Evolutionary conservation across 805 yeast genomes (phyloP), one percentile per base, ranked within the genome.

Genomic region (Saccharomycopsis synnaedendra): DNA sequence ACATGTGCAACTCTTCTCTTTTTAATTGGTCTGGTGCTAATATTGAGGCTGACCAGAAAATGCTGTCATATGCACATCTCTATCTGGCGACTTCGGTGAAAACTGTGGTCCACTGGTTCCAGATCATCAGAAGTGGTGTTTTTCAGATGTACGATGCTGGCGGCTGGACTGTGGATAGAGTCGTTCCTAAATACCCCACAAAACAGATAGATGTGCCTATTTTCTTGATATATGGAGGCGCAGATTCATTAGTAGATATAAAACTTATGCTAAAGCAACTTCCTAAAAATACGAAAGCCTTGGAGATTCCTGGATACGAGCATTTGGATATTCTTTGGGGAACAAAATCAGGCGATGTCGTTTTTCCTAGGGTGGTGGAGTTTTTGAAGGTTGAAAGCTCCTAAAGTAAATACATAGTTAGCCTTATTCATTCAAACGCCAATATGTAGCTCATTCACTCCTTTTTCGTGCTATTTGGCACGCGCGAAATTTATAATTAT

Each of bases 61-160:
- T 78, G 43, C 72, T 85, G n/a, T 75, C 85, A 10, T 90, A 86
- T 63, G 78, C 86, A 11, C 97, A 93, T 61, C 68, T 90, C 47
- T 90, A 89, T 65, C 85, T 96, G 1, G 83, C 95, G 28, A 87
- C 97, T 0, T 79, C 89, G 2, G 97, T 89, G 30, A 90, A 89
- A 63, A 76, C 85, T 6, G 88, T 87, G 41, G 97, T 88, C n/a
- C 96, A 87, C 64, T 87, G 96, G 96, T 86, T 87, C 58, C 96
- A 87, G 64, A 89, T 90, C 46, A 85, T 90, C 52, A 71, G 82
- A 45, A 71, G 83, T 5, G 76, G 76, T 42, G 72, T 75, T 43
- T 89, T 90, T 62, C 96, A 89, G 62, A 83, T 93, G 95, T 90
- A 79, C 64, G 93, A 82, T 95, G 28, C 30, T 3, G 29, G 9